Base-by-base conservation (phyloP, 495 filamentous ascomycete species). In the Hapsidospora chrysogenum region DNA sequence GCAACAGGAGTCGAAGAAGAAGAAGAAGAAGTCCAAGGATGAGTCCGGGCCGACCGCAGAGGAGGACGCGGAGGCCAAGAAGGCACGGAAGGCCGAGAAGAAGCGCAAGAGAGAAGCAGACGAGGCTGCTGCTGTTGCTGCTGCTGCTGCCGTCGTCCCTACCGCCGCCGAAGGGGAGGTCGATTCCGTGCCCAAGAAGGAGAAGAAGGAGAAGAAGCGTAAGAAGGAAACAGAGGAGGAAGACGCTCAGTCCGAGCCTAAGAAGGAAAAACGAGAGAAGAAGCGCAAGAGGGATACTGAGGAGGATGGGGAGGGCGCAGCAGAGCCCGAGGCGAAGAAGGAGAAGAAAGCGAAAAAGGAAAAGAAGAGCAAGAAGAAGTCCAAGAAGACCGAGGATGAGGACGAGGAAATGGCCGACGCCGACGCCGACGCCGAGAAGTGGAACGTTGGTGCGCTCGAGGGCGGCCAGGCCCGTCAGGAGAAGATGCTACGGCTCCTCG, bases 401-500 rank as follows among this genome's bases (percentile, higher is more conserved):
- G n/a, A n/a, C n/a, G n/a, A n/a, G 16, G 29, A 48, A 17, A 29
- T 42, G 1, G 38, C 39, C 22, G 15, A 37, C n/a, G 18, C 40
- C 22, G 13, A 35, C 17, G 30, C 28, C 3, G 2, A 37, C 11
- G 35, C 43, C 7, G 62, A 57, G 40, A 52, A 61, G 39, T 74
- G 68, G 68, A 68, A 70, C 27, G 62, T 66, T 11, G 43, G 60
- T 20, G 62, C 49, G 11, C 57, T 76, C 31, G 52, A 50, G 7
- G 71, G 72, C 9, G 67, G 59, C 17, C 42, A 49, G 4, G 52
- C 49, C 11, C 60, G 72, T 11, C 64, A 71, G 39, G 47, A 52
- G 31, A 77, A 76, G 47, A 74, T 73, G 37, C 48, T 73, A 35
- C 50, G 63, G 18, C 59, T 77, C 4, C 54, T 77, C 1, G 70